A percentile compares a stretch with the other conserved stretches of the same genome.
Evolutionary conservation across 192 early-diverging fungal species (phyloP).

Genomic region (Linnemannia elongata): DNA sequence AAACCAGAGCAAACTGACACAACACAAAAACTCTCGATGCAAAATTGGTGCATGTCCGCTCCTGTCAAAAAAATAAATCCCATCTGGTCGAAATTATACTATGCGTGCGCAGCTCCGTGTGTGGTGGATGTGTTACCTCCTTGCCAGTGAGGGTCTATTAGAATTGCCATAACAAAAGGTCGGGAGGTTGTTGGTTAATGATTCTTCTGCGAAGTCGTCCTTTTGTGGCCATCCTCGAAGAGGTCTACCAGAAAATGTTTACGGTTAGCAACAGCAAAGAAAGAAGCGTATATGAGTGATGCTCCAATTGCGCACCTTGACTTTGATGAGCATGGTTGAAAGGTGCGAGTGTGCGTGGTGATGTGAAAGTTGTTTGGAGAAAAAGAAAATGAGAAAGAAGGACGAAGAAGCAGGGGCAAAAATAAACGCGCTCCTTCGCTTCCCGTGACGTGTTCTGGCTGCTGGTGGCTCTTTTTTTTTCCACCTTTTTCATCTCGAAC

Average conservation of each 20-base stretch:
- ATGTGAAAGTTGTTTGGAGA: background rate
- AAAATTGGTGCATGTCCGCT: background rate
- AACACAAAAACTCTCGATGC: background rate
- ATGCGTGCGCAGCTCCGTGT: background rate
- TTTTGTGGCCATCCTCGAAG: background rate
- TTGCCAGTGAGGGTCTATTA: slow-evolving; percentile 88
- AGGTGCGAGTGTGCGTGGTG: background rate
- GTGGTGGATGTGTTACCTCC: slow-evolving; percentile 68
- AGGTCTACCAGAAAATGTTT: too few species aligned
- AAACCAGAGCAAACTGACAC: background rate
- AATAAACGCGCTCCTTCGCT: background rate
- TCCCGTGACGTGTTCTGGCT: slow-evolving; percentile 30
- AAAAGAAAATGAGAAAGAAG: background rate
- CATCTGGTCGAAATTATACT: background rate
- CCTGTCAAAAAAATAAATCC: too few species aligned
- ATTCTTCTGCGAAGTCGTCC: background rate
- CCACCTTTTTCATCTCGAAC: background rate
- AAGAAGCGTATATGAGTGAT: background rate
- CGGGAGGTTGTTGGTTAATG: background rate
- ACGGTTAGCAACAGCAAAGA: background rate
- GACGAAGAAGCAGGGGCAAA: background rate
- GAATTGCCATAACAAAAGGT: background rate
- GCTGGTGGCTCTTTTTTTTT: background rate
- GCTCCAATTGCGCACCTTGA: slow-evolving; percentile 67
- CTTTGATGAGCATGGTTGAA: slow-evolving; percentile 78